Evolutionary conservation across 1,284 basidiomycete species (phyloP), one percentile per base, ranked within the genome.

Genomic region (Crepidotus sp.): DNA sequence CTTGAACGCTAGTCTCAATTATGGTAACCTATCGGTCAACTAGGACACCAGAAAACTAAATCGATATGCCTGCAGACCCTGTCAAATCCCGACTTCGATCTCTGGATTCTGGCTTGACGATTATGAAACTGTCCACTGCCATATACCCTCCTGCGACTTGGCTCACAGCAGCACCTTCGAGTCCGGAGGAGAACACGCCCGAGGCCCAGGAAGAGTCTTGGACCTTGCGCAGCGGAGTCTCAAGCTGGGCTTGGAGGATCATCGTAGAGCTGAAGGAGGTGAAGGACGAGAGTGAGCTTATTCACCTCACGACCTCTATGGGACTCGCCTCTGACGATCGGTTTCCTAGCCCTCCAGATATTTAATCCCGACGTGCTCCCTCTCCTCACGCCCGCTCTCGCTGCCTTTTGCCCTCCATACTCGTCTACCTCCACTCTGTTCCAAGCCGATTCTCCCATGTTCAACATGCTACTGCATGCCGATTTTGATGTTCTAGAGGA

Each of bases 1-100:
- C 21, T 62, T 93, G 38, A 93, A 93, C 57, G 76, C 81, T 15
- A 81, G 82, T 52, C 69, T 92, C 43, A 80, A 79, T 41, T 89
- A 80, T 59, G 80, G 87, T 86, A 51, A 34, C 40, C 19, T 27
- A 1, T 29, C 25, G 40, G 74, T 37, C 11, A 35, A 27, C 25
- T 17, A 32, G 37, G 19, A 27, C 21, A 17, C 32, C 34, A 22
- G 31, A 24, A 25, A 19, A 13, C 31, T 18, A 30, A 34, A 14
- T 4, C 40, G 24, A 27, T 21, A 24, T 6, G 36, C n/a, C n/a
- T 35, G 27, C 54, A 91, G 88, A 87, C 55, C 72, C 83, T 19
- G 76, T 87, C 39, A 81, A 80, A 57, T 70, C 66, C 40, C 71
- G 77, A 34, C 64, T 89, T 25, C 77, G 73, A 21, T 80, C 80